Percentiles rank a stretch among this genome's conserved stretches.
phyloP scores from a whole-genome alignment of 23 red algal genomes.

The Gracilaria caudata region DNA sequence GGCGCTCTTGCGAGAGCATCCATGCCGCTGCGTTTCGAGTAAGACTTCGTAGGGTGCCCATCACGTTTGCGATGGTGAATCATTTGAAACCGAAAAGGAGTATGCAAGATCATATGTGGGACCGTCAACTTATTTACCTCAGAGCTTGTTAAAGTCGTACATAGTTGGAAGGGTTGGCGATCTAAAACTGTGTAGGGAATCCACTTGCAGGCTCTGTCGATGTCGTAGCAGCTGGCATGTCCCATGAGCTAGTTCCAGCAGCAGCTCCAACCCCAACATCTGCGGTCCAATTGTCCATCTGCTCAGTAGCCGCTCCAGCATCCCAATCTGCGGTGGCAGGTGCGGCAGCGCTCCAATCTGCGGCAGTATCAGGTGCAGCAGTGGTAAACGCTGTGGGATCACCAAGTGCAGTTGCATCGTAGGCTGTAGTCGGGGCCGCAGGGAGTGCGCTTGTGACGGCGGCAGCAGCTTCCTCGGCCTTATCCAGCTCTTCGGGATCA shows the following conservation, averaged over 20 bases:
- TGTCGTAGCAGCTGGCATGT: constrained; percentile 16
- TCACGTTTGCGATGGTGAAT: too few species aligned
- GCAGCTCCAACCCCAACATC: background rate
- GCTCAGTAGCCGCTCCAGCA: constrained; percentile 22
- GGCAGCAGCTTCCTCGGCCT: constrained; percentile 86
- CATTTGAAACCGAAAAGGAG: background rate
- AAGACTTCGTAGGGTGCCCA: too few species aligned
- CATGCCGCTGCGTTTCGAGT: too few species aligned
- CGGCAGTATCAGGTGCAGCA: constrained; percentile 4
- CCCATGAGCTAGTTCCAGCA: constrained; percentile 26
- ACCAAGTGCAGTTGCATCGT: constrained; percentile 44
- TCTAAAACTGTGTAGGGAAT: constrained; percentile 61
- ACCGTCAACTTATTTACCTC: constrained; percentile 34
- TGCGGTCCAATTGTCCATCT: constrained; percentile 52
- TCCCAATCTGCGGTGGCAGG: constrained; percentile 37
- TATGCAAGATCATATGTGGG: background rate
- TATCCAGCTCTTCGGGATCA: constrained; percentile 95
- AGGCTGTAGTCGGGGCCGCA: constrained; percentile 48
- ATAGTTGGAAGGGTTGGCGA: background rate
- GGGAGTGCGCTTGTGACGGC: constrained; percentile 52
- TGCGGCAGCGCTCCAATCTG: constrained; percentile 50
- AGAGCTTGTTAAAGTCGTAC: constrained; percentile 22
- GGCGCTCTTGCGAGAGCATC: too few species aligned
- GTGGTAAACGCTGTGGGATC: constrained; percentile 38
- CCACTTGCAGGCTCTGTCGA: background rate